Percentiles rank a stretch among this genome's conserved stretches.
Conservation (phyloP, 2,329 filamentous ascomycete species). For the Cadophora gregata region DNA sequence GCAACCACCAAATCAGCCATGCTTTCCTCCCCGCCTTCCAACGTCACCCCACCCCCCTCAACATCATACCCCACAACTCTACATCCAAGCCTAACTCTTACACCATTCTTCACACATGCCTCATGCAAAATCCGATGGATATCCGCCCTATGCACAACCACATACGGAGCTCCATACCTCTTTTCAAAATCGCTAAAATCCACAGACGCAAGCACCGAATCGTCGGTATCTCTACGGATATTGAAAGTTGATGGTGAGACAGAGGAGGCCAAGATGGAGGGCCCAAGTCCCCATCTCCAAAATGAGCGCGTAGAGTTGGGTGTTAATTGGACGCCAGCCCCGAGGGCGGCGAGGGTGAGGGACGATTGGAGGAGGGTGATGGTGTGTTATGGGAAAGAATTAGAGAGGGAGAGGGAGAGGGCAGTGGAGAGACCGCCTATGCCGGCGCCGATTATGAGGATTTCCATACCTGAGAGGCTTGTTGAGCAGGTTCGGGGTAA, state of each 20-base stretch:
- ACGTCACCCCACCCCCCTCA: conserved; percentile 34
- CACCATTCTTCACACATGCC: conserved; percentile 36
- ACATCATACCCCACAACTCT: conserved; percentile 7
- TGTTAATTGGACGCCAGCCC: conserved; percentile 54
- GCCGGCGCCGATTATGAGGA: conserved; percentile 56
- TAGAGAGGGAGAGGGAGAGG: conserved; percentile 52
- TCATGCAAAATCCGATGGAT: conserved; percentile 38
- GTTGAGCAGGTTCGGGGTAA: no score
- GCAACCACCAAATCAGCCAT: conserved; percentile 43
- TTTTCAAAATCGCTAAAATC: conserved; percentile 36
- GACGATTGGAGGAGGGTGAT: conserved; percentile 57
- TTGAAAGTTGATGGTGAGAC: not conserved
- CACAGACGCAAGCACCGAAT: conserved; percentile 40
- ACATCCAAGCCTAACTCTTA: conserved; percentile 21
- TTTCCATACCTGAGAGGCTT: no score
- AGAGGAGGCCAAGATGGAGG: not conserved
- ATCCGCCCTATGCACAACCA: conserved; percentile 26
- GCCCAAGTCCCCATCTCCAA: conserved; percentile 40
- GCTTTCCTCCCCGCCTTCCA: conserved; percentile 38
- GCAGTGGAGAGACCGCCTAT: conserved; percentile 58
- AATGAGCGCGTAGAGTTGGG: conserved; percentile 54
- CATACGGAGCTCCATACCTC: conserved; percentile 32
- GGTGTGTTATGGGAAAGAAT: conserved; percentile 35
- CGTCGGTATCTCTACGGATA: not conserved
- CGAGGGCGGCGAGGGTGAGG: conserved; percentile 50